Percentiles rank a stretch among this genome's conserved stretches.
Conservation (phyloP, 192 early-diverging fungal species). For the Spizellomyces sp. region DNA sequence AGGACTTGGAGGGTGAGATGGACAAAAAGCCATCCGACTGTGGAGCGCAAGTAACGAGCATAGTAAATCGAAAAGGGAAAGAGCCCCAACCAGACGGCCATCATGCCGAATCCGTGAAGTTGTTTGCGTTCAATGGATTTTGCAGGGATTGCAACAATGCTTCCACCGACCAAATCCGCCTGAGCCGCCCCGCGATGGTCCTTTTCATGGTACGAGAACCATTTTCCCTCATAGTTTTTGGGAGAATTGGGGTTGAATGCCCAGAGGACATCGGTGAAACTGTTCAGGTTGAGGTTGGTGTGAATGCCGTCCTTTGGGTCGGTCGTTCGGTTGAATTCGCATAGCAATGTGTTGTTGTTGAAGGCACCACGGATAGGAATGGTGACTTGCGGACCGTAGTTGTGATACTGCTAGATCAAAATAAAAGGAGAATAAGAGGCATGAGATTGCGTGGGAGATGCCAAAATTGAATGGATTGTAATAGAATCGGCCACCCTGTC, state of each 20-base stretch:
- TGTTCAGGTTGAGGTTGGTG: constrained; percentile 8
- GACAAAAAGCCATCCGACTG: constrained; percentile 34
- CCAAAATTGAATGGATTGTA: too few relatives aligned
- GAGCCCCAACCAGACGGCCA: constrained; percentile 39
- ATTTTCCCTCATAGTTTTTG: constrained; percentile 8
- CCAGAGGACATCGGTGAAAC: constrained; percentile 31
- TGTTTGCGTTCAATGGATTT: constrained; percentile 25
- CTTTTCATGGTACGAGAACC: constrained; percentile 30
- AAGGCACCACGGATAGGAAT: constrained; percentile 12
- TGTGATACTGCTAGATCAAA: background rate
- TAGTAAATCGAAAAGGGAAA: constrained; percentile 41
- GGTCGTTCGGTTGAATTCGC: constrained; percentile 26
- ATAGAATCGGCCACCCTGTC: too few relatives aligned
- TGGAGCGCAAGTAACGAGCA: constrained; percentile 41
- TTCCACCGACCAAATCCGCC: constrained; percentile 12
- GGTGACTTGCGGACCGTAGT: background rate
- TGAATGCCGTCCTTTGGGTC: constrained; percentile 30
- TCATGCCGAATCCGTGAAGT: constrained; percentile 45
- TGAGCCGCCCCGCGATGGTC: constrained; percentile 27
- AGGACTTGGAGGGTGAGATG: constrained; percentile 39
- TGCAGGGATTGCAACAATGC: background rate
- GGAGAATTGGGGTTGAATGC: constrained; percentile 37
- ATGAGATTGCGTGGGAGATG: too few relatives aligned
- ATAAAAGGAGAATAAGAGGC: too few relatives aligned
- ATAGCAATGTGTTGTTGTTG: constrained; percentile 7